Evolutionary conservation across 768 basidiomycete genomes (phyloP), one percentile per base, ranked within the genome.

Genomic region (Suillus bovinus): DNA sequence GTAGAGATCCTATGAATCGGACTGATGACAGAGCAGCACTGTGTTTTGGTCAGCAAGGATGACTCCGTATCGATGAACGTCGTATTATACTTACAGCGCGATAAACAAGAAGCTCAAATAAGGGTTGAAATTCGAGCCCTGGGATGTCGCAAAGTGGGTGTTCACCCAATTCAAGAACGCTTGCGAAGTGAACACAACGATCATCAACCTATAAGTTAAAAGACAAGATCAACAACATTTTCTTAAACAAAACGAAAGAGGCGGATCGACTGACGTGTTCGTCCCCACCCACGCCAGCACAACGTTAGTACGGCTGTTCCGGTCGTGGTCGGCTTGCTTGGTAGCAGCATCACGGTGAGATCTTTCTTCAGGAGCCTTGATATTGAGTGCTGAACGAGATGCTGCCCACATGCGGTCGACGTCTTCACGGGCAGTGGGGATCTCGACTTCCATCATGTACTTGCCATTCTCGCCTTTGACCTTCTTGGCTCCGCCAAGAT

Each of bases 401-500:
- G 93, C 91, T 20, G 79, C 72, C 94, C 94, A 96, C 46, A 96
- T 75, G 58, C 87, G 89, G 70, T 95, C 94, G 59, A 95, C 90
- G 63, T 96, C 94, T 72, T 96, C 94, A 41, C 86, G 84, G 10
- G 83, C 84, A 22, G 92, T 91, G 1, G 90, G 89, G 16, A 96
- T 71, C 69, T 93, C 90, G 52, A 96, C 90, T 74, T 95, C 94
- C 78, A 94, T 84, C 68, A 95, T 78, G 52, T 91, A 91, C 69
- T 95, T 90, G 58, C 94, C 94, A 71, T 89, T 87, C 39, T 89
- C 88, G 60, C 84, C 86, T 78, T 91, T 89, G 63, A 93, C 81
- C 74, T 94, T 95, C 81, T 94, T 95, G 1, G 93, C 94, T 11
- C 89, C 87, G 61, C 94, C 94, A 13, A 96, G 83, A 72, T 96